phyloP scores from a whole-genome alignment of 2,329 filamentous ascomycete genomes.

The Aspergillus aculeatus region DNA sequence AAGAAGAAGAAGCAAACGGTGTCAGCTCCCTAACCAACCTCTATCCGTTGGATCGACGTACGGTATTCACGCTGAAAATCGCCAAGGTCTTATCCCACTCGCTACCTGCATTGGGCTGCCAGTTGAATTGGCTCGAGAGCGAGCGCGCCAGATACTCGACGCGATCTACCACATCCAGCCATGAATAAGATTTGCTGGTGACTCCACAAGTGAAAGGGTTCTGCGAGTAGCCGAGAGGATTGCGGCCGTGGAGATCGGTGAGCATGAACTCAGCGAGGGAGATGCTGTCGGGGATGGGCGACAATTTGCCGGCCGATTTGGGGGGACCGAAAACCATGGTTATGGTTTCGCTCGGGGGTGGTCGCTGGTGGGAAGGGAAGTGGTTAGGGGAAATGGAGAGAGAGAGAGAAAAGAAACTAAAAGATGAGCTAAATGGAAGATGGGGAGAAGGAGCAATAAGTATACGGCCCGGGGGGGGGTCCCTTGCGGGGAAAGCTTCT shows the following conservation, averaged over 20 bases:
- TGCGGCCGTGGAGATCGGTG: slow-evolving; percentile 67
- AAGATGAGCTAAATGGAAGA: background rate
- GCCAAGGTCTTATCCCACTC: slow-evolving; percentile 81
- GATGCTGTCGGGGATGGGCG: slow-evolving; percentile 69
- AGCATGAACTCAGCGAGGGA: slow-evolving; percentile 75
- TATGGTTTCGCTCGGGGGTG: background rate
- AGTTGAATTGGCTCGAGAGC: slow-evolving; percentile 68
- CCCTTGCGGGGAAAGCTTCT: slow-evolving; percentile 17
- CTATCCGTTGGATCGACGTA: slow-evolving; percentile 38
- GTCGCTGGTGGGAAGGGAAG: background rate
- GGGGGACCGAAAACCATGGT: slow-evolving; percentile 49
- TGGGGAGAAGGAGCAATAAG: background rate
- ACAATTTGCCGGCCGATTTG: slow-evolving; percentile 39
- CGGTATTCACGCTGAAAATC: slow-evolving; percentile 78
- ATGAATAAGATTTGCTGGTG: slow-evolving; percentile 65
- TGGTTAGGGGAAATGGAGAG: background rate
- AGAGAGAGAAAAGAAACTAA: background rate
- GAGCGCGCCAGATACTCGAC: slow-evolving; percentile 67
- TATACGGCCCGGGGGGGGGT: background rate
- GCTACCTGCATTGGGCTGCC: slow-evolving; percentile 65
- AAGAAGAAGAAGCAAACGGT: background rate
- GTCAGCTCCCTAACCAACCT: background rate
- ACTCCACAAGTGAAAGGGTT: slow-evolving; percentile 77
- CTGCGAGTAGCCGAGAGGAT: slow-evolving; percentile 60
- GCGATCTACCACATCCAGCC: slow-evolving; percentile 62